phyloP scores from a whole-genome alignment of 495 filamentous ascomycete species.

The Hypoxylon trugodes region DNA sequence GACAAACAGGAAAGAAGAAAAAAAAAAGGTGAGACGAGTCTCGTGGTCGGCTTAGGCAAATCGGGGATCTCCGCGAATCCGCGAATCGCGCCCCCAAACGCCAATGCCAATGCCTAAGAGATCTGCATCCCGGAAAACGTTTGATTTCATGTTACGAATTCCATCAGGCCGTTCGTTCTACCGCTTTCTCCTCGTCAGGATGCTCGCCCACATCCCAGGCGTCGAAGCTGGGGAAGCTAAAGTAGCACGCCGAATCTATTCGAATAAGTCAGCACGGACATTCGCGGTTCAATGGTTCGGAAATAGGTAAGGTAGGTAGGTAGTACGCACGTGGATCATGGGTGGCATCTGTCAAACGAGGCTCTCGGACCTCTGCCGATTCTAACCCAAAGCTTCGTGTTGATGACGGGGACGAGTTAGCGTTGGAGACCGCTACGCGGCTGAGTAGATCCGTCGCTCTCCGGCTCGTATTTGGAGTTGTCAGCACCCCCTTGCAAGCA shows the following conservation, averaged over 20 bases:
- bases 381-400: conserved; percentile 49
- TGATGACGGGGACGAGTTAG: conserved; percentile 48
- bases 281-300: background rate
- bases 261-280: conserved; percentile 20
- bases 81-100: too few relatives aligned
- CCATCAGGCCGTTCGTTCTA: conserved; percentile 26
- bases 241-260: conserved; percentile 56
- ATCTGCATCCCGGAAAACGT: background rate
- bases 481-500: conserved; percentile 57
- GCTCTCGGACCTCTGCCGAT: conserved; percentile 37
- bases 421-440: conserved; percentile 59
- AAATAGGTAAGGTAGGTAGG: background rate
- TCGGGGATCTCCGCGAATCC: conserved; percentile 31
- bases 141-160: background rate
- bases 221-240: conserved; percentile 67
- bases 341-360: conserved; percentile 44
- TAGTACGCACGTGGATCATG: conserved; percentile 35
- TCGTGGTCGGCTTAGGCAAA: background rate
- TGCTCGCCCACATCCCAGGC: conserved; percentile 52
- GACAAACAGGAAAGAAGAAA: background rate
- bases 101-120: conserved; percentile 9
- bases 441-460: conserved; percentile 61
- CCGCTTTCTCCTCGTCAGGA: conserved; percentile 46
- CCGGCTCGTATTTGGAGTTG: conserved; percentile 53
- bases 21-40: conserved; percentile 20